Base-by-base conservation (phyloP, 2,329 filamentous ascomycete genomes). In the Claviceps maximensis region DNA sequence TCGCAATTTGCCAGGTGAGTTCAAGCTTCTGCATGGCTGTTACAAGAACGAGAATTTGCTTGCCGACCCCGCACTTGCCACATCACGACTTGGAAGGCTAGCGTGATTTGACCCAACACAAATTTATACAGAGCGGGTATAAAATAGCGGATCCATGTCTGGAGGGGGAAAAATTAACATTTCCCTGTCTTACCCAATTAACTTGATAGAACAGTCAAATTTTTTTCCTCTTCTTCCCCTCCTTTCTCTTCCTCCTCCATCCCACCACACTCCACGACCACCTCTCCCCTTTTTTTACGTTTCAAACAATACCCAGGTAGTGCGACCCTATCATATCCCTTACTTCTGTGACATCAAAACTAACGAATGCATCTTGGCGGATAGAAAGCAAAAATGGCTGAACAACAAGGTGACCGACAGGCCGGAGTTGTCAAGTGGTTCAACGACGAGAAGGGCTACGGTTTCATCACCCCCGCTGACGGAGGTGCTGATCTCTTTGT, bases 381-480 rank as follows among this genome's bases (percentile, higher is more conserved):
- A 38, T 40, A 51, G 50, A 51, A 51, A 47, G 17, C 42, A 36
- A 55, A 53, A 23, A 57, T 57, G 56, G 36, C 51, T 36, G 56
- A 57, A 31, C 55, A 54, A 48, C 51, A 57, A 52, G 31, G 45
- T 42, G 56, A 57, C 27, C 54, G 56, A 47, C 52, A 57, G 27
- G 36, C 4, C 21, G 57, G 57, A 27, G 46, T 38, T 33, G 55
- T 58, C 42, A 58, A 58, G 46, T 58, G 57, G 57, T 58, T 57
- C 53, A 58, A 57, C 51, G 57, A 58, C 29, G 57, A 58, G 54
- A 58, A 58, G 55, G 57, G 57, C 45, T 58, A 55, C 38, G 57
- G 57, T 17, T 58, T 58, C 54, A 53, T 58, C 50, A 58, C 54
- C 44, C 55, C 55, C 15, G 23, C 51, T 36, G 41, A 41, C 4